Conservation (phyloP, 2,329 filamentous ascomycete species). For the Aureobasidium sp. region DNA sequence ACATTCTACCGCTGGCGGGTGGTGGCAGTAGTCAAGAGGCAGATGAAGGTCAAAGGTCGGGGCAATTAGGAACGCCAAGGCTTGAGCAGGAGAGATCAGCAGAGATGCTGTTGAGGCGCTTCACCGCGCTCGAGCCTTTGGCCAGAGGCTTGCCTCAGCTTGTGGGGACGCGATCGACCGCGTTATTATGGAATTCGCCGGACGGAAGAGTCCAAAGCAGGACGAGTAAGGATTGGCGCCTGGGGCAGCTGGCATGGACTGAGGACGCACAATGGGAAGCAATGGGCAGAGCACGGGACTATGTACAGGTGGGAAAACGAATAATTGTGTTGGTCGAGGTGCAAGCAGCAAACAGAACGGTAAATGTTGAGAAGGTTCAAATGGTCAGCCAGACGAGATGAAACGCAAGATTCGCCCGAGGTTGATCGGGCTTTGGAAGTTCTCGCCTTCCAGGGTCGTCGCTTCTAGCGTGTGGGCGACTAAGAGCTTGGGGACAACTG, state of each 20-base stretch:
- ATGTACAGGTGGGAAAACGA: neutral
- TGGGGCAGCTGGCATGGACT: neutral
- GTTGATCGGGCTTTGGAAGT: constrained; percentile 2
- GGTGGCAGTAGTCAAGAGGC: neutral
- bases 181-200: constrained; percentile 7
- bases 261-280: neutral
- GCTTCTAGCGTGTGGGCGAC: constrained; percentile 8
- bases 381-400: neutral
- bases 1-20: neutral
- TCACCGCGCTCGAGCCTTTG: constrained; percentile 1
- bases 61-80: constrained; percentile 14
- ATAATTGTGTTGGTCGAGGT: neutral
- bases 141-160: neutral
- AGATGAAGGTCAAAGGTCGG: neutral
- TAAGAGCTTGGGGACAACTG: neutral
- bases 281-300: neutral
- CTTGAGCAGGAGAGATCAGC: constrained; percentile 7
- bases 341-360: neutral
- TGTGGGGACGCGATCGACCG: constrained; percentile 7
- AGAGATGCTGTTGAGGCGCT: constrained; percentile 10
- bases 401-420: constrained; percentile 8
- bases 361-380: constrained; percentile 8
- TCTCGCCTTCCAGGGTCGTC: constrained; percentile 10
- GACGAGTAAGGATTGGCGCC: neutral
- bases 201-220: neutral